These are phyloP conservation scores for Scheffersomyces stambukii DNA, from an alignment of 1,139 yeast genomes.

Conservation along the genomic window DNA sequence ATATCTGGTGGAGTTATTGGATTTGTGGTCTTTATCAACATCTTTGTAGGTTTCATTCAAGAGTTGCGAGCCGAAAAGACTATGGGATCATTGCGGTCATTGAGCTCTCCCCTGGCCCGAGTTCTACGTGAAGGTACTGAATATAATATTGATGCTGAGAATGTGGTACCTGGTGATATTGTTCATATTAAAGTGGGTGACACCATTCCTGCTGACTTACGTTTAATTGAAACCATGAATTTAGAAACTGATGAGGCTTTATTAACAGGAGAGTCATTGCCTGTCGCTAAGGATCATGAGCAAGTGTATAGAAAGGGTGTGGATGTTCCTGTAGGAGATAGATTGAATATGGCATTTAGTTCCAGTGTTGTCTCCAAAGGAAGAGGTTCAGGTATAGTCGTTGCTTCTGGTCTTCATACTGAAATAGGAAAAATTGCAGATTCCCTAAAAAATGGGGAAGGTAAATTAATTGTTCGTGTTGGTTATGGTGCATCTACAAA, in stretches of 20 bases:
- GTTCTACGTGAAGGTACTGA: constrained; percentile 65
- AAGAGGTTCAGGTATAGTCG: constrained; percentile 66
- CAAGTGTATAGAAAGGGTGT: constrained; percentile 26
- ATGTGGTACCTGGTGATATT: constrained; percentile 78
- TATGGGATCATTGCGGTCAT: constrained; percentile 68
- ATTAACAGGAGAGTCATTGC: constrained; percentile 77
- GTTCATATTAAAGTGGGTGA: constrained; percentile 68
- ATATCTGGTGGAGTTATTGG: constrained; percentile 82
- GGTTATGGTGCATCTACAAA: constrained; percentile 18
- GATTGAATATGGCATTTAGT: constrained; percentile 68
- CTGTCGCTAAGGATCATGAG: constrained; percentile 55
- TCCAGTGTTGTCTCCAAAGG: constrained; percentile 76
- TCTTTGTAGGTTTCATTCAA: constrained; percentile 66
- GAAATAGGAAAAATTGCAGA: constrained; percentile 77
- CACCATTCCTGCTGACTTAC: constrained; percentile 73
- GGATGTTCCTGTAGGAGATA: constrained; percentile 67
- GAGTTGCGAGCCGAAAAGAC: constrained; percentile 75
- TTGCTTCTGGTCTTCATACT: constrained; percentile 64
- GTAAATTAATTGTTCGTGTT: constrained; percentile 22
- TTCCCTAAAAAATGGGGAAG: constrained; percentile 41
- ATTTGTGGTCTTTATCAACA: constrained; percentile 63
- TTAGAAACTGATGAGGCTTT: constrained; percentile 80
- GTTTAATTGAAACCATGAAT: constrained; percentile 58
- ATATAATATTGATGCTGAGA: constrained; percentile 55
- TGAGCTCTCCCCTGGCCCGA: constrained; percentile 71